A percentile compares a stretch with the other conserved stretches of the same genome.
phyloP scores from a whole-genome alignment of 2,329 filamentous ascomycete species.

The Aureobasidium namibiae region DNA sequence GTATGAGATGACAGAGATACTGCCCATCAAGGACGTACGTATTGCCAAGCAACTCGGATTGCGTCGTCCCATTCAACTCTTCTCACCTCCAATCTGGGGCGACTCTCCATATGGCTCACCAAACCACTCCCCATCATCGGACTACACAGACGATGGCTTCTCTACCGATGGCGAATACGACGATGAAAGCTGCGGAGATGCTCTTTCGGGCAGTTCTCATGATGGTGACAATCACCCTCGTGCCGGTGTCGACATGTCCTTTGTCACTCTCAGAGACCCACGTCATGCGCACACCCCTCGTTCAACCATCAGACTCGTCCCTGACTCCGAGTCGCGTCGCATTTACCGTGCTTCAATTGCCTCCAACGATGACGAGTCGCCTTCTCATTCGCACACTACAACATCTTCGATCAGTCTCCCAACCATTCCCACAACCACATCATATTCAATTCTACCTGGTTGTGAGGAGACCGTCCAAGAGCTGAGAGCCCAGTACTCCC shows the following conservation, averaged over 20 bases:
- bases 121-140: not conserved
- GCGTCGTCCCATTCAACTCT: slow-evolving; percentile 9
- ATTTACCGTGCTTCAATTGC: slow-evolving; percentile 16
- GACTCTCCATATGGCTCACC: not conserved
- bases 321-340: not conserved
- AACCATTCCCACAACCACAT: slow-evolving; percentile 10
- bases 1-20: slow-evolving; percentile 21
- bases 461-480: not conserved
- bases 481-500: not conserved
- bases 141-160: not conserved
- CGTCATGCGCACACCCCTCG: not conserved
- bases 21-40: slow-evolving; percentile 30
- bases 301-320: not conserved
- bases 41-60: slow-evolving; percentile 30
- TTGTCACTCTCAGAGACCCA: not conserved
- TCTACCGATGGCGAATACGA: not conserved
- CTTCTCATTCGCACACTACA: slow-evolving; percentile 19
- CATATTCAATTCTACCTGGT: not conserved
- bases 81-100: not conserved
- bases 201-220: not conserved
- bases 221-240: not conserved
- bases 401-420: slow-evolving; percentile 26
- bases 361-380: slow-evolving; percentile 18
- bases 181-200: not conserved
- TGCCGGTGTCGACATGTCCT: not conserved